phyloP scores from a whole-genome alignment of 108 stramenopile species.

The Ochromonas danica region DNA sequence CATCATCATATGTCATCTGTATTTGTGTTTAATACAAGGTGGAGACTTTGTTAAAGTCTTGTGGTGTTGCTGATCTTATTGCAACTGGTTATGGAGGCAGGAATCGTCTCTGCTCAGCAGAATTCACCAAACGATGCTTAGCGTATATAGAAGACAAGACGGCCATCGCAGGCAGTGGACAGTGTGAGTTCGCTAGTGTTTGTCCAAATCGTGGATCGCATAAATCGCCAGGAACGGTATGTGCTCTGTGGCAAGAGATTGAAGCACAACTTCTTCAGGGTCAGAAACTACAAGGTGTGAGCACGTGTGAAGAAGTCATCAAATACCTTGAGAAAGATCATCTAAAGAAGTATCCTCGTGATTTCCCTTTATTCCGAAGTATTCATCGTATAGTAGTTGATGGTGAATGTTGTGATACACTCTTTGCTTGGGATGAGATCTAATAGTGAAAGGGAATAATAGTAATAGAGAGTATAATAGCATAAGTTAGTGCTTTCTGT shows the following conservation, averaged over 20 bases:
- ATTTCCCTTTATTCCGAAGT: slow-evolving; percentile 77
- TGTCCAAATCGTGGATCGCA: too few relatives aligned
- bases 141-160: slow-evolving; percentile 38
- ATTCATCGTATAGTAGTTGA: slow-evolving; percentile 70
- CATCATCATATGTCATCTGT: not conserved
- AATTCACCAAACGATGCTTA: slow-evolving; percentile 62
- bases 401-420: not conserved
- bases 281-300: slow-evolving; percentile 88
- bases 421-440: not conserved
- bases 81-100: slow-evolving; percentile 95
- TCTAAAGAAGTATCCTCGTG: slow-evolving; percentile 51
- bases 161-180: too few relatives aligned
- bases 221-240: too few relatives aligned
- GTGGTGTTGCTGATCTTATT: slow-evolving; percentile 94
- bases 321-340: slow-evolving; percentile 55
- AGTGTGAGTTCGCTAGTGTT: too few relatives aligned
- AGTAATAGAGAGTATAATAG: too few relatives aligned
- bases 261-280: slow-evolving; percentile 78
- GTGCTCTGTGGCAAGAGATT: slow-evolving; percentile 58
- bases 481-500: too few relatives aligned
- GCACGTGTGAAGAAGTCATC: slow-evolving; percentile 76
- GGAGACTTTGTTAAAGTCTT: slow-evolving; percentile 80
- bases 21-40: slow-evolving; percentile 50
- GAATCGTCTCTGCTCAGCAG: slow-evolving; percentile 88
- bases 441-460: too few relatives aligned